Conservation (phyloP, 1,284 basidiomycete species). For the Rhodotorula mucilaginosa region DNA sequence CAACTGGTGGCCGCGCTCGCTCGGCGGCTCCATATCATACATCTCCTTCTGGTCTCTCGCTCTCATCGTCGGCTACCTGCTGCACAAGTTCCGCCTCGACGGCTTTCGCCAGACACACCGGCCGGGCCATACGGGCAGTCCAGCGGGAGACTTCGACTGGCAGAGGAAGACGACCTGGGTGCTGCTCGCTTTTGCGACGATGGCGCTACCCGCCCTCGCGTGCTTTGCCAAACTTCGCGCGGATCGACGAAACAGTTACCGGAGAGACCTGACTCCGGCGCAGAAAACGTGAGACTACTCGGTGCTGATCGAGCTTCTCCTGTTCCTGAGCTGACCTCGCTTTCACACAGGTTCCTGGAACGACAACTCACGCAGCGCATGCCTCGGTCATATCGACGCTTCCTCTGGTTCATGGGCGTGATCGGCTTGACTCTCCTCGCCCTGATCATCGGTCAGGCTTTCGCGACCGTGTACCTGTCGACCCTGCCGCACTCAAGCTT, state of each 20-base stretch:
- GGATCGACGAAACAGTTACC: constrained; percentile 45
- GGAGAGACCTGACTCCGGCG: constrained; percentile 49
- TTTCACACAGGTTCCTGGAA: constrained; percentile 50
- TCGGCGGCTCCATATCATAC: constrained; percentile 57
- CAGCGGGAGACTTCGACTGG: constrained; percentile 52
- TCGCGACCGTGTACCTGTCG: constrained; percentile 56
- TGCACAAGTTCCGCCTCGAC: constrained; percentile 54
- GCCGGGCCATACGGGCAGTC: neutral
- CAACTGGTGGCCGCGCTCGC: constrained; percentile 52
- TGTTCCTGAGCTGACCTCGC: neutral
- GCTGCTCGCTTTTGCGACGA: constrained; percentile 56
- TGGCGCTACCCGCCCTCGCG: constrained; percentile 57
- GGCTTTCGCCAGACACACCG: constrained; percentile 28
- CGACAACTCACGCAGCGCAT: constrained; percentile 53
- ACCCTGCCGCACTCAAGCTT: constrained; percentile 58
- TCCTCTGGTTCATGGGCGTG: constrained; percentile 58
- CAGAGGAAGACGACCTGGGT: constrained; percentile 60
- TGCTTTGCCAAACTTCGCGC: constrained; percentile 45
- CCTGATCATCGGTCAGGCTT: constrained; percentile 59
- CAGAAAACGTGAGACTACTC: constrained; percentile 44
- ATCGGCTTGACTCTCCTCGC: constrained; percentile 56
- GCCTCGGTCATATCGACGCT: constrained; percentile 57
- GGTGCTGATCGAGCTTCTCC: neutral
- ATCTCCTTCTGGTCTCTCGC: constrained; percentile 55
- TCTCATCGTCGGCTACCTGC: constrained; percentile 52